Evolutionary conservation across 208 protist species (phyloP).

Genomic region (Porcisia hertigi): DNA sequence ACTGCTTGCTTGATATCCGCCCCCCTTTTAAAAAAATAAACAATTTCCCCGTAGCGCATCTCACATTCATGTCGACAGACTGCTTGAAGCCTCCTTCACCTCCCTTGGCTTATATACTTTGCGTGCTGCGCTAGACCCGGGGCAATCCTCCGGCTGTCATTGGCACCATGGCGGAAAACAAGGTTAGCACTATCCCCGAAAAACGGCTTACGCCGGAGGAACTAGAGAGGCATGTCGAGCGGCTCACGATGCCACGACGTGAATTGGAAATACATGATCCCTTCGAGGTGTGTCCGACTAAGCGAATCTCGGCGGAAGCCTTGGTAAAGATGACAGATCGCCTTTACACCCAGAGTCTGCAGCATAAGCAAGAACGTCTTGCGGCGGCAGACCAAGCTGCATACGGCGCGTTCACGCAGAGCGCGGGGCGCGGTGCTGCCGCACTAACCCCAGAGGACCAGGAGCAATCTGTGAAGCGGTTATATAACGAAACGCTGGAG

Average conservation of each 20-base stretch:
- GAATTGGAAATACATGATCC: constrained; percentile 45
- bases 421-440: background rate
- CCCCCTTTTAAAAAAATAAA: too few relatives aligned
- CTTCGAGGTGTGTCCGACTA: constrained; percentile 65
- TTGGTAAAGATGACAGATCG: constrained; percentile 68
- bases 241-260: constrained; percentile 37
- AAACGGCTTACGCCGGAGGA: constrained; percentile 58
- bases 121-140: background rate
- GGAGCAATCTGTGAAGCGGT: constrained; percentile 43
- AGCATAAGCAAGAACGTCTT: constrained; percentile 37
- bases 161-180: constrained; percentile 15
- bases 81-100: background rate
- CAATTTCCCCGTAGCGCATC: background rate
- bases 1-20: too few relatives aligned
- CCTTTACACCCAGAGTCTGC: constrained; percentile 59
- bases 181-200: constrained; percentile 4
- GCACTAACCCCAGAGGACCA: constrained; percentile 36
- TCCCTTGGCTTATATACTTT: background rate
- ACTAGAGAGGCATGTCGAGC: constrained; percentile 58
- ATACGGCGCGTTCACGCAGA: constrained; percentile 6
- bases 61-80: background rate
- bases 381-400: constrained; percentile 26
- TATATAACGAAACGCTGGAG: constrained; percentile 54
- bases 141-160: background rate
- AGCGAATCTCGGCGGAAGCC: constrained; percentile 43